Evolutionary conservation across 2,329 filamentous ascomycete species (phyloP), one percentile per base, ranked within the genome.

Genomic region (Microsporum ferrugineum): DNA sequence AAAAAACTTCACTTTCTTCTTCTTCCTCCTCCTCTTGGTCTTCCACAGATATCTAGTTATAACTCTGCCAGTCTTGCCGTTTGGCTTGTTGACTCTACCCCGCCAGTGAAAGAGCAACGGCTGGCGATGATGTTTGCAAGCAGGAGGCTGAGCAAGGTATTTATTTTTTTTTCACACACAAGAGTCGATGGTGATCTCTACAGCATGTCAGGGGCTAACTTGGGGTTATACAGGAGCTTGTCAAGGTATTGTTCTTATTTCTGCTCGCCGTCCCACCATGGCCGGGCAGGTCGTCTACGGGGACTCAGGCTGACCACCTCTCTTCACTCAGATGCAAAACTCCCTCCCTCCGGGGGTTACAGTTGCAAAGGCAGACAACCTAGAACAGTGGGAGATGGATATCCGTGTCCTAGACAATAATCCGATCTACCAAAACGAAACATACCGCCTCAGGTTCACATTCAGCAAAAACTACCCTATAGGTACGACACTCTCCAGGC

Each of bases 341-440:
- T 78, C 80, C 66, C 76, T 84, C 4, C 82, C 84, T 2, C 83
- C 82, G 0, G 84, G 84, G 64, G 96, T 99, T 73, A 80, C 83
- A 57, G 84, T 97, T 57, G 85, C 95, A 63, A 84, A 86, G 56
- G 86, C 89, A 61, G 88, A 95, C 55, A 87, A 91, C 72, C 85
- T 96, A 59, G 82, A 89, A 70, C 87, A 94, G 77, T 99, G 94
- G 95, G 80, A 86, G 58, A 85, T 97, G 76, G 95, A 99, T 72
- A 95, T 99, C 60, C 79, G 82, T 66, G 92, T 99, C 59, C 82
- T 97, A 45, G 94, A 97, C 73, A 78, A 83, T 62, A 99, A 99
- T 71, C 92, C 92, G 1, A 77, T 99, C 56, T 99, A 99, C 76
- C 76, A 83, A 58, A 82, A 84, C 71, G 82, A 97, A 71, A 86